Evolutionary conservation across 345 rosid species (phyloP), one percentile per base, ranked within the genome.

Genomic region (Bruguiera parviflora): DNA sequence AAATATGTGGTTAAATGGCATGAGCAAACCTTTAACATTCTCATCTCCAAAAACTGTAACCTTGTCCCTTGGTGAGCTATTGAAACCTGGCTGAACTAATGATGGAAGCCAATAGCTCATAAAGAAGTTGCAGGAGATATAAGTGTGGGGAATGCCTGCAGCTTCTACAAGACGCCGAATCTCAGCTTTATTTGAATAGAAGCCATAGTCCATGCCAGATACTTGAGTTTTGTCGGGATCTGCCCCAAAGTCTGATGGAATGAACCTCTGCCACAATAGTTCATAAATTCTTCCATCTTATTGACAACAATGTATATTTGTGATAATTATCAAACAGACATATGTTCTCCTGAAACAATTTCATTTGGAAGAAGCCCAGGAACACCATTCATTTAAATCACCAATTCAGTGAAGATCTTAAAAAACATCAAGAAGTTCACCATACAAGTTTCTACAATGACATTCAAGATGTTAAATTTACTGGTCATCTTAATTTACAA

Each of bases 201-300:
- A 92, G 27, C 77, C 73, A 47, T 84, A 59, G 71, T 79, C 91
- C 74, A 92, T 75, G 70, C 75, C 85, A 3, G 84, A 80, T 67
- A 92, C 78, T 71, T 82, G 91, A 58, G 72, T 70, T 82, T 83
- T 86, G 52, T 88, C 89, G 2, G 96, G 83, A 79, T 92, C 85
- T 35, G 84, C 81, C 71, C 98, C 98, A 67, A 87, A 92, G 57
- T 92, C 95, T 1, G 96, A 87, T 55, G 96, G 98, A 56, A 92
- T 78, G 76, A 92, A 92, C 80, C 88, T 88, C 98, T 92, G 80
- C 66, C 49, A 13, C 49, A 81, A 76, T 39, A 35, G 62, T 58
- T 58, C 22, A 72, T 53, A 9, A 6, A 43, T 21, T 16, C 66
- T 49, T 18, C 53, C 62, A 49, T 67, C 15, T 21, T 46, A 60